Evolutionary conservation across 139 green algal species (phyloP).

Genomic region (Protoeuglena noctilucae): DNA sequence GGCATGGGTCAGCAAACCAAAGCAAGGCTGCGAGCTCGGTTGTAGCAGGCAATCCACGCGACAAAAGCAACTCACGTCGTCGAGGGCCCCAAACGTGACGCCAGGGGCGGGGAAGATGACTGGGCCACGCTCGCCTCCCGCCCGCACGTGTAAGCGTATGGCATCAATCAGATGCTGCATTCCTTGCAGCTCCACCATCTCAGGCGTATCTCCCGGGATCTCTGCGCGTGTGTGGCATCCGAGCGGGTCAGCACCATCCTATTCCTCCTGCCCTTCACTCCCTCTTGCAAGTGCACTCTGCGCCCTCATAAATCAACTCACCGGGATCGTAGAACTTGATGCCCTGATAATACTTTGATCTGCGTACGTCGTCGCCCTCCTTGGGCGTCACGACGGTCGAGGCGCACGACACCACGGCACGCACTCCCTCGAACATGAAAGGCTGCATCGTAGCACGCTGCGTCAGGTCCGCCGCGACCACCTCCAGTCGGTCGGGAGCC

Average conservation of each 20-base stretch:
- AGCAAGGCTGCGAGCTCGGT: too few relatives aligned
- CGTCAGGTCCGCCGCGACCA: slow-evolving; percentile 58
- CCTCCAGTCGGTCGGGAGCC: slow-evolving; percentile 40
- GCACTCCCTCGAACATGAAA: slow-evolving; percentile 49
- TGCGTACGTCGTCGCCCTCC: slow-evolving; percentile 60
- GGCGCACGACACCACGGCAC: slow-evolving; percentile 41
- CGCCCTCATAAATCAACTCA: too few relatives aligned
- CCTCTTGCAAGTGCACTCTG: too few relatives aligned
- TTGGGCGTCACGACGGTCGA: slow-evolving; percentile 49
- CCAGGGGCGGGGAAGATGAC: slow-evolving; percentile 13
- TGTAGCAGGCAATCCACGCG: too few relatives aligned
- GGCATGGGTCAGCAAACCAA: too few relatives aligned
- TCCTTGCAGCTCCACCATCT: slow-evolving; percentile 39
- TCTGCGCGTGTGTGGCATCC: too few relatives aligned
- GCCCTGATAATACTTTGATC: slow-evolving; percentile 69
- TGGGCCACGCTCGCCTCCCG: slow-evolving; percentile 14
- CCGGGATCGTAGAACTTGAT: slow-evolving; percentile 76
- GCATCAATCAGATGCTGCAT: slow-evolving; percentile 32
- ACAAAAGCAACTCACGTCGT: too few relatives aligned
- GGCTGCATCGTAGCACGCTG: slow-evolving; percentile 53
- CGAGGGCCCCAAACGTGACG: slow-evolving; percentile 52
- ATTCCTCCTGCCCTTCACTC: too few relatives aligned
- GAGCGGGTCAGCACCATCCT: too few relatives aligned
- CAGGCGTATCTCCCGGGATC: slow-evolving; percentile 55
- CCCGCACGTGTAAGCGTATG: slow-evolving; percentile 9